These are phyloP conservation scores for Phytophthora vignae DNA, from an alignment of 352 stramenopile genomes.

Conservation along the genomic window DNA sequence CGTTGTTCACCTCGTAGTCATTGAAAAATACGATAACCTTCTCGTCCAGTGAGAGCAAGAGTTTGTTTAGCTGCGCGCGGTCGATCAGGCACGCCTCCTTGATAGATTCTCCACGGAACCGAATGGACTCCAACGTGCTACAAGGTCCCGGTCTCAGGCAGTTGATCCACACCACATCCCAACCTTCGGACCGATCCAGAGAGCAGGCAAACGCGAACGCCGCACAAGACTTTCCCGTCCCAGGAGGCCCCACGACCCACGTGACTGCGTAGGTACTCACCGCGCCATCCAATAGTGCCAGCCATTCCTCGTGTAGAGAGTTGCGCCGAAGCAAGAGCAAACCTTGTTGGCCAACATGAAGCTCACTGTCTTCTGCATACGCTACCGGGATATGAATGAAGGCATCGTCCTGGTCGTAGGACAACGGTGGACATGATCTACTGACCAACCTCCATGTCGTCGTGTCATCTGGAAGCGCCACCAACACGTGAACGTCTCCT, in stretches of 20 bases:
- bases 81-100: too few relatives aligned
- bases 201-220: conserved; percentile 25
- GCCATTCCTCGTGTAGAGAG: background rate
- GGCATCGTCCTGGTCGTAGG: background rate
- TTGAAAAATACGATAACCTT: too few relatives aligned
- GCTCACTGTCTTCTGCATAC: conserved; percentile 4
- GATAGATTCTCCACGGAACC: conserved; percentile 1
- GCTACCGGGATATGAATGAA: conserved; percentile 8
- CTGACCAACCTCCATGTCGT: background rate
- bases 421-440: too few relatives aligned
- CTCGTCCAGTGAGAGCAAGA: too few relatives aligned
- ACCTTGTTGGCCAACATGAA: background rate
- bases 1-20: too few relatives aligned
- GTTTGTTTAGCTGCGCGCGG: too few relatives aligned
- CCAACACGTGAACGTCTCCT: background rate
- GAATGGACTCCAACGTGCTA: background rate
- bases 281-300: background rate
- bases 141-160: background rate
- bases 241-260: conserved; percentile 22
- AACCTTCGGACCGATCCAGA: conserved; percentile 7
- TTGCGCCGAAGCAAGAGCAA: background rate
- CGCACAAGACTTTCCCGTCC: conserved; percentile 15
- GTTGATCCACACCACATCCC: conserved; percentile 23
- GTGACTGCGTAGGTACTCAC: background rate
- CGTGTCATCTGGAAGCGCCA: background rate